These are phyloP conservation scores for Kalmusia sp. DNA, from an alignment of 2,329 filamentous ascomycete genomes.

Conservation along the genomic window DNA sequence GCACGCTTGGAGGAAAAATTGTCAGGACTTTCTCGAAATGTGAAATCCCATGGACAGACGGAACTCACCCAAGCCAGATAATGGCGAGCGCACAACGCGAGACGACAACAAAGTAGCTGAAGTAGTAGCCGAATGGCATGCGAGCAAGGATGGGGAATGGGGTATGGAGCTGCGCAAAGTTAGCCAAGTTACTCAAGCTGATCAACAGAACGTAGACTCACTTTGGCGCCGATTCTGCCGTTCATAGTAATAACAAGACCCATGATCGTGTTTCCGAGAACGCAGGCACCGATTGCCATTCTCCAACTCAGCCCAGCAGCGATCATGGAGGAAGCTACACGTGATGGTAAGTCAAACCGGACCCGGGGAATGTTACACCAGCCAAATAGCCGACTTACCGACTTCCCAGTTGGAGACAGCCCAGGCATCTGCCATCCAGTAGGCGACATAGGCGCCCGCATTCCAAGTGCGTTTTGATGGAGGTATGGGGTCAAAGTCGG, in stretches of 20 bases:
- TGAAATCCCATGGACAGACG: background rate
- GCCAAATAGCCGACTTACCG: slow-evolving; percentile 32
- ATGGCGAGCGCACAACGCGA: slow-evolving; percentile 43
- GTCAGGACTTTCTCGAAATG: too few relatives aligned
- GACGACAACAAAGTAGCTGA: slow-evolving; percentile 36
- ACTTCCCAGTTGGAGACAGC: slow-evolving; percentile 50
- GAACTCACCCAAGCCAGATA: slow-evolving; percentile 42
- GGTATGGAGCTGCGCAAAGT: slow-evolving; percentile 26
- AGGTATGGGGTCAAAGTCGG: slow-evolving; percentile 48
- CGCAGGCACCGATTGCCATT: slow-evolving; percentile 43
- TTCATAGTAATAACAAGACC: slow-evolving; percentile 36
- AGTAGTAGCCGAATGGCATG: slow-evolving; percentile 35
- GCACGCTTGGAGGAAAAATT: too few relatives aligned
- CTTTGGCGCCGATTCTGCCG: slow-evolving; percentile 33
- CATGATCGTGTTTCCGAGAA: slow-evolving; percentile 39
- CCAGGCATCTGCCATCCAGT: slow-evolving; percentile 52
- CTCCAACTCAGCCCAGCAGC: slow-evolving; percentile 33
- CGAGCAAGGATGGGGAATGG: slow-evolving; percentile 32
- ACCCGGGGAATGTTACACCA: too few relatives aligned
- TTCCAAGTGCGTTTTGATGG: slow-evolving; percentile 48
- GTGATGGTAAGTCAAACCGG: background rate
- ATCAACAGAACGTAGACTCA: slow-evolving; percentile 17
- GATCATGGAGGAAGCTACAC: slow-evolving; percentile 36
- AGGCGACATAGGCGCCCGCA: slow-evolving; percentile 42
- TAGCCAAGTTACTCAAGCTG: slow-evolving; percentile 3